Evolutionary conservation across 768 basidiomycete genomes (phyloP), one percentile per base, ranked within the genome.

Genomic region (Hypholoma fasciculare): DNA sequence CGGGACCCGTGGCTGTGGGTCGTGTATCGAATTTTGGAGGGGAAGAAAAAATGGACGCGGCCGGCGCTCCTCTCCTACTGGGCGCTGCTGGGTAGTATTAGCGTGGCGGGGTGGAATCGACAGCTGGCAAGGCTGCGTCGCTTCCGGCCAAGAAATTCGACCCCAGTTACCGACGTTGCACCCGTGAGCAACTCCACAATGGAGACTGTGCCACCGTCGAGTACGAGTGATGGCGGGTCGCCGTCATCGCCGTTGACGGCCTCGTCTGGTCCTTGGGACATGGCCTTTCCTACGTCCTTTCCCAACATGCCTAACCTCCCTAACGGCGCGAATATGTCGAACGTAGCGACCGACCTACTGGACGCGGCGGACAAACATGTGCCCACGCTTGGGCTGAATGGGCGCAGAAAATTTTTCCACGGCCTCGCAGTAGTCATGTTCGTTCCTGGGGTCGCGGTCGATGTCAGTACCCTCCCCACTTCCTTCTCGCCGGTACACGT

Each of bases 351-450:
- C 27, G 88, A 81, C 61, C 71, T 91, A 53, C 73, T 94, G 62
- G 92, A 96, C 67, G 91, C 91, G 47, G 92, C 94, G 1, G 90
- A 95, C 72, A 94, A 94, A 72, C 88, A 85, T 60, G 89, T 96
- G 59, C 94, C 95, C 19, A 94, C 92, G 53, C 76, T 98, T 55
- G 86, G 89, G 48, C 76, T 98, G 62, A 98, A 99, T 71, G 92
- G 91, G 23, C 82, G 97, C 59, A 82, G 97, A 51, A 99, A 99
- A 73, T 98, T 91, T 73, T 99, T 99, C 75, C 97, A 99, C 74
- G 94, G 87, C 20, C 78, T 98, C 54, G 94, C 96, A 2, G 95
- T 98, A 47, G 80, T 92, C 27, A 97, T 98, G 96, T 98, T 99
- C 69, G 76, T 96, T 34, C 97, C 97, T 7, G 97, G 97, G 0